Evolutionary conservation across 129 eudicot species (phyloP), one percentile per base, ranked within the genome.

Genomic region (Erigeron canadensis): DNA sequence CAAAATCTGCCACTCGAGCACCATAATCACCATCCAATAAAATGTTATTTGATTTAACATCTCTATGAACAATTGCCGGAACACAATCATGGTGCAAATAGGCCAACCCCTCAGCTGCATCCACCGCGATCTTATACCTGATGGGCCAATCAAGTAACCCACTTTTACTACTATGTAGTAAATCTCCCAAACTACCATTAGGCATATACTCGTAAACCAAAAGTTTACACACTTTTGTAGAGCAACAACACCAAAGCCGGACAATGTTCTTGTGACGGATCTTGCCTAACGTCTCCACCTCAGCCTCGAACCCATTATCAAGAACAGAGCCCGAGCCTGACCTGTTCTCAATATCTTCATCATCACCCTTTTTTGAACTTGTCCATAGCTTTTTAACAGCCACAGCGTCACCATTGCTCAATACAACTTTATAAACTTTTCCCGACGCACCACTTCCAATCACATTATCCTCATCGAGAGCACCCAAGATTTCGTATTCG

Each of bases 141-240:
- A 73, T 84, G 1, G 91, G 96, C 98, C 98, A 93, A 80, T 87
- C 92, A 44, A 93, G 82, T 77, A 89, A 71, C 38, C 92, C 92
- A 41, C 95, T 70, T 75, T 93, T 93, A 38, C 62, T 87, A 66
- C 98, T 80, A 68, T 87, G 98, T 19, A 93, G 88, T 77, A 93
- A 63, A 79, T 93, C 98, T 10, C 98, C 96, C 65, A 93, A 81
- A 74, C 98, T 94, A 2, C 98, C 98, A 74, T 89, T 87, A 17
- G 90, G 88, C 98, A 89, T 94, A 47, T 89, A 94, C 83, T 93
- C 98, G 37, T 93, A 93, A 22, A 94, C 98, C 83, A 94, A 74
- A 71, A 94, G 91, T 62, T 87, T 89, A 60, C 90, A 87, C 38
- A 81, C 87, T 78, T 58, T 89, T 1, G 98, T 89, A 5, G 87